phyloP scores from a whole-genome alignment of 805 yeast genomes.

The Kuraishia borneana region DNA sequence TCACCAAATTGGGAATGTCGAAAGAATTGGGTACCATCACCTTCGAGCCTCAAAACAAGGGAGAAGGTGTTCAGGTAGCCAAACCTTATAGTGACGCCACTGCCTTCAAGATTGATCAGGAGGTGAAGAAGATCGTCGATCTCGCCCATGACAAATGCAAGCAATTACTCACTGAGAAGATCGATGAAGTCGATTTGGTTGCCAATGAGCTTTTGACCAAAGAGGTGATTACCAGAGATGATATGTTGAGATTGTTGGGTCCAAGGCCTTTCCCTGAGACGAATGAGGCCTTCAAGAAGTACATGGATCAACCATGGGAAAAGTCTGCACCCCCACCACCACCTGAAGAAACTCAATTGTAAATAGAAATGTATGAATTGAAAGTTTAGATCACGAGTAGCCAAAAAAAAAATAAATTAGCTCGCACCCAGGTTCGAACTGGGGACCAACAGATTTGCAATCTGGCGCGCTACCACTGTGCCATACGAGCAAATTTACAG shows the following conservation, averaged over 20 bases:
- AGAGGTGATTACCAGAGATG: slow-evolving; percentile 90
- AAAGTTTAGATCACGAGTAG: not conserved
- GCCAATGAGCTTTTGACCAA: slow-evolving; percentile 80
- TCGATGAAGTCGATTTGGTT: slow-evolving; percentile 69
- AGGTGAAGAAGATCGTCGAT: slow-evolving; percentile 66
- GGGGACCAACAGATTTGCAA: slow-evolving; percentile 98
- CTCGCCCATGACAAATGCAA: slow-evolving; percentile 69
- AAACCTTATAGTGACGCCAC: slow-evolving; percentile 90
- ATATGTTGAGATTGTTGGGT: slow-evolving; percentile 82
- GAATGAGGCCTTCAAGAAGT: slow-evolving; percentile 84
- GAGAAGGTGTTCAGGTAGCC: slow-evolving; percentile 36
- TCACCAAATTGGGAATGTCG: slow-evolving; percentile 87
- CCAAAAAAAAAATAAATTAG: slow-evolving; percentile 28
- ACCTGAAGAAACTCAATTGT: slow-evolving; percentile 1
- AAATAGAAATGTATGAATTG: slow-evolving; percentile 1
- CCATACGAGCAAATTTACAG: slow-evolving; percentile 27
- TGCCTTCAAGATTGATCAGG: slow-evolving; percentile 68
- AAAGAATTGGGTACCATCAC: slow-evolving; percentile 74
- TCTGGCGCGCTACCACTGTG: slow-evolving; percentile 99
- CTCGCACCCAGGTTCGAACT: slow-evolving; percentile 93
- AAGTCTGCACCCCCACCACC: slow-evolving; percentile 2
- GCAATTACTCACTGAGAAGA: slow-evolving; percentile 53
- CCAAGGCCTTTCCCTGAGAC: slow-evolving; percentile 86
- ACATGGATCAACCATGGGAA: slow-evolving; percentile 13
- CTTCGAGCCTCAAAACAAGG: slow-evolving; percentile 58